Evolutionary conservation across 768 basidiomycete genomes (phyloP).

Genomic region (Ramaria rubella): DNA sequence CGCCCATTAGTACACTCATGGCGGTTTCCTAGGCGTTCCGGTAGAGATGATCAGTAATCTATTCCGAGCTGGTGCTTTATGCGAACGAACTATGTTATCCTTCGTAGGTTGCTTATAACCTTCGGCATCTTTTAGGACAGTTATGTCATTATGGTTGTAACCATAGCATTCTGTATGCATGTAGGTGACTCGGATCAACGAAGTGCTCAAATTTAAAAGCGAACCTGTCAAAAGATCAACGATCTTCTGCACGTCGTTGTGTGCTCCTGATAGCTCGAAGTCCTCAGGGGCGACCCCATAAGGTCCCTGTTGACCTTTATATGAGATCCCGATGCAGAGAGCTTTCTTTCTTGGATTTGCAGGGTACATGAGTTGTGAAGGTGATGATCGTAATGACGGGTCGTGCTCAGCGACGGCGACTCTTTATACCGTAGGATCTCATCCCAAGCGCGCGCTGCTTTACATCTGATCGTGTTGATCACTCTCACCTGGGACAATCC

Average conservation of each 20-base stretch:
- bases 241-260: not conserved
- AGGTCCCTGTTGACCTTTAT: constrained; percentile 7
- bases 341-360: constrained; percentile 5
- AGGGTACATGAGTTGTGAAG: constrained; percentile 5
- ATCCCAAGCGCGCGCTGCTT: too few species aligned
- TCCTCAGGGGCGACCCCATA: constrained; percentile 1
- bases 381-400: too few species aligned
- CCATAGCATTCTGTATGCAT: constrained; percentile 2
- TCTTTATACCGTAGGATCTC: too few species aligned
- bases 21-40: constrained; percentile 1
- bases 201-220: too few species aligned
- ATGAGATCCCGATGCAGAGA: constrained; percentile 4
- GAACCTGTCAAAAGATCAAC: constrained; percentile 1
- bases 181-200: too few species aligned
- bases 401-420: too few species aligned
- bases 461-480: too few species aligned
- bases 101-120: not conserved
- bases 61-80: not conserved
- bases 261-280: constrained; percentile 3
- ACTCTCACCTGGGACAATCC: too few species aligned
- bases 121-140: not conserved
- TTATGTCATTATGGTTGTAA: constrained; percentile 4
- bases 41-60: not conserved
- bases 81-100: constrained; percentile 3
- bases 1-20: constrained; percentile 1